Base-by-base conservation (phyloP, 2,329 filamentous ascomycete genomes). In the Bipolaris cookei region DNA sequence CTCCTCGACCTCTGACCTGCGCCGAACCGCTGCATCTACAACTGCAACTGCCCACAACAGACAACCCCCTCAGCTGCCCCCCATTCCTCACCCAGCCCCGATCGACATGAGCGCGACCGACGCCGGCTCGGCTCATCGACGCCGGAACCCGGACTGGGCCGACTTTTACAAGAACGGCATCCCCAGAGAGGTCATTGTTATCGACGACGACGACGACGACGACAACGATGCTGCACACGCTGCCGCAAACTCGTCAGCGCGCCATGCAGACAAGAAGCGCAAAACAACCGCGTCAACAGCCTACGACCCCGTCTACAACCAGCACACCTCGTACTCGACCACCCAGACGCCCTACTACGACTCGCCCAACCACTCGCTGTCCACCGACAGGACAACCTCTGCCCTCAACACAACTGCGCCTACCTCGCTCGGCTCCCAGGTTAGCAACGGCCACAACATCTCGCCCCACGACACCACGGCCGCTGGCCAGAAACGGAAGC, bases 401-500 rank as follows among this genome's bases (percentile, higher is more conserved):
- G 85, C 86, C 41, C 81, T 93, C 55, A 88, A 94, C 70, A 95
- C 92, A 3, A 97, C 93, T 0, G 94, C 94, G 41, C 88, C 92
- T 4, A 97, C 95, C 0, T 98, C 94, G 13, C 79, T 93, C 5
- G 89, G 88, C 13, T 93, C 90, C 6, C 82, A 84, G 65, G 81
- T 80, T 25, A 85, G 83, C 76, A 85, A 81, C 63, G 83, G 82
- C 34, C 73, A 80, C 34, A 88, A 90, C 70, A 88, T 90, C 48
- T 86, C 75, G 34, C 76, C 76, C 30, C 65, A 88, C 65, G 88
- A 89, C 61, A 84, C 88, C 48, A 81, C 81, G 30, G 82, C 84
- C 50, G 81, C 86, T n/a, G 91, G 92, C 32, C 90, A 95, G 76
- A 98, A 98, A 81, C 86, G 93, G 70, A 97, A 97, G 79, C 86